phyloP scores from a whole-genome alignment of 257 asterid genomes.

The Solanum appendiculatum region DNA sequence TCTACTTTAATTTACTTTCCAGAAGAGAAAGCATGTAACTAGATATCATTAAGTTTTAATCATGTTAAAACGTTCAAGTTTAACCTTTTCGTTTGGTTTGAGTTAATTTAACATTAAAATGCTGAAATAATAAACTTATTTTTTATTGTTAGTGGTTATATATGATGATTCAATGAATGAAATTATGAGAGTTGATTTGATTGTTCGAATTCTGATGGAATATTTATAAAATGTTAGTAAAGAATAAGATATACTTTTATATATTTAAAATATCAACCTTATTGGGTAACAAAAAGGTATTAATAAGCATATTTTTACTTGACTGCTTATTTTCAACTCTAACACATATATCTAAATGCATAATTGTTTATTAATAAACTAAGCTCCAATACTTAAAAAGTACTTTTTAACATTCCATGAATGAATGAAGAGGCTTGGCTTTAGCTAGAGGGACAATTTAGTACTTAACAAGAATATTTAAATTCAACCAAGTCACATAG shows the following conservation, averaged over 20 bases:
- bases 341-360: background rate
- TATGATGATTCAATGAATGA: background rate
- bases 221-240: background rate
- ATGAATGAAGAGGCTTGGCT: background rate
- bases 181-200: background rate
- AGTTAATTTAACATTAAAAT: background rate
- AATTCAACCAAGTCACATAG: background rate
- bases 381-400: accelerated
- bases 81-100: background rate
- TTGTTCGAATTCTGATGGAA: background rate
- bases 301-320: background rate
- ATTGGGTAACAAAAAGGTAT: background rate
- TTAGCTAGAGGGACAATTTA: background rate
- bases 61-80: background rate
- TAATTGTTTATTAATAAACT: background rate
- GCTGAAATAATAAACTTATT: background rate
- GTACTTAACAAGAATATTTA: too few relatives aligned
- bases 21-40: background rate
- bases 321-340: background rate
- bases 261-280: background rate
- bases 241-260: background rate
- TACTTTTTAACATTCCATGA: background rate
- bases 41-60: background rate
- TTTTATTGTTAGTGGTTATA: background rate
- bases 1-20: background rate